Evolutionary conservation across 1,284 basidiomycete genomes (phyloP), one percentile per base, ranked within the genome.

Genomic region (Ceratorhiza oryzae-sativae): DNA sequence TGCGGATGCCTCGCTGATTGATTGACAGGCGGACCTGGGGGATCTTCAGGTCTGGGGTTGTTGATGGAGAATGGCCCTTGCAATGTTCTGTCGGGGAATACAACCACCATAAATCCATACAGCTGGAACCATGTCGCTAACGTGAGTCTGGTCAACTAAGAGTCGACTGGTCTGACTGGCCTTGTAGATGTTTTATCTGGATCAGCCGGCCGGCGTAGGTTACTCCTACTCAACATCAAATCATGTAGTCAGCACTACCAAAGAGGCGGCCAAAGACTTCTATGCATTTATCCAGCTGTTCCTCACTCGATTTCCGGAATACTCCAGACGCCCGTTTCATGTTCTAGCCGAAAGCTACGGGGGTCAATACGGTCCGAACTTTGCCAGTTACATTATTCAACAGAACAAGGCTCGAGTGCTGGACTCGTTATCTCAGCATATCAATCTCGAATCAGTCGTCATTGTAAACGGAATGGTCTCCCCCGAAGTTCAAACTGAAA

Each of bases 161-260:
- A 3, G 3, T 13, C 15, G 23, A 23, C 10, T 32, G 20, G 20
- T 1, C 20, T 36, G 3, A 9, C 41, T 8, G 41, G 6, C 20
- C 4, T 18, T 12, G 27, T n/a, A 8, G 71, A 90, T 88, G 78
- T 87, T 92, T 56, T 91, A 90, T 77, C 87, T 92, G 63, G 90
- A 91, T 78, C 90, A 92, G 78, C 90, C 90, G 0, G 87, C 90
- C 65, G 87, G 87, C 0, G 86, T 87, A 3, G 88, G 88, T 1
- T 89, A 89, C 77, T 90, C 88, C 3, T 86, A 85, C 71, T 88
- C 88, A 2, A 83, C 79, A 0, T 84, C 86, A 70, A 82, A 83
- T 0, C 83, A 83, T 13, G 12, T 56, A 9, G 32, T 71, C 32
- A 56, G 58, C 41, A 61, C 48, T 74, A 76, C 73, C 13, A 13